Base-by-base conservation (phyloP, 2,329 filamentous ascomycete genomes). In the Colletotrichum agaves region DNA sequence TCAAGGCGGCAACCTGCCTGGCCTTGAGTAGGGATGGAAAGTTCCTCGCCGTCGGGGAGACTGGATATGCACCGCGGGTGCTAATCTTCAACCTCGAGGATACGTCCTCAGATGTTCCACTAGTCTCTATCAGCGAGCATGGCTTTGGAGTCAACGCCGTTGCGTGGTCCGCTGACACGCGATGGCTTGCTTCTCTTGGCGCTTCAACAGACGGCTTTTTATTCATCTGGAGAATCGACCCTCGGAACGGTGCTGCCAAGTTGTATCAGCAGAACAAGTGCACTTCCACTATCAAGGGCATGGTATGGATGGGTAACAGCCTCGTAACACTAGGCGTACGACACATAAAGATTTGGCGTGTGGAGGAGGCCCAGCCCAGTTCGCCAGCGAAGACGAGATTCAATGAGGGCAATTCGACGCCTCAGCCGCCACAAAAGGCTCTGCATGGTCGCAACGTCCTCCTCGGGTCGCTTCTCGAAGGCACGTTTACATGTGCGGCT, bases 1-100 rank as follows among this genome's bases (percentile, higher is more conserved):
- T 98, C 76, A 98, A 98, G 81, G 93, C 96, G 17, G 93, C 94
- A 2, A 97, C 94, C 5, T 97, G 94, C 75, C 87, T 99, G 27
- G 91, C 93, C 21, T 86, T 99, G 71, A 98, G 94, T 75, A 89
- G 90, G 1, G 94, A 98, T 79, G 94, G 93, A 35, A 91, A 88
- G 73, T 97, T 92, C 76, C 84, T 99, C 59, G 96, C 95, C 8
- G 92, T 98, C 3, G 96, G 96, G 74, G 96, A 99, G 86, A 97
- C 94, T 3, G 96, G 96, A 21, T 98, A 98, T 78, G 92, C 91
- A 60, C 96, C 96, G 5, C 88, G 96, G 60, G 93, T 99, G 21
- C 84, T 98, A 64, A 90, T 99, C 61, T 99, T 97, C 79, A 93
- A 89, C 35, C 89, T 96, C 5, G 88, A 92, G 73, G 94, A 97